Percentiles rank a stretch among this genome's conserved stretches.
Conservation (phyloP, 2,329 filamentous ascomycete species). For the Nigrospora osmanthi region DNA sequence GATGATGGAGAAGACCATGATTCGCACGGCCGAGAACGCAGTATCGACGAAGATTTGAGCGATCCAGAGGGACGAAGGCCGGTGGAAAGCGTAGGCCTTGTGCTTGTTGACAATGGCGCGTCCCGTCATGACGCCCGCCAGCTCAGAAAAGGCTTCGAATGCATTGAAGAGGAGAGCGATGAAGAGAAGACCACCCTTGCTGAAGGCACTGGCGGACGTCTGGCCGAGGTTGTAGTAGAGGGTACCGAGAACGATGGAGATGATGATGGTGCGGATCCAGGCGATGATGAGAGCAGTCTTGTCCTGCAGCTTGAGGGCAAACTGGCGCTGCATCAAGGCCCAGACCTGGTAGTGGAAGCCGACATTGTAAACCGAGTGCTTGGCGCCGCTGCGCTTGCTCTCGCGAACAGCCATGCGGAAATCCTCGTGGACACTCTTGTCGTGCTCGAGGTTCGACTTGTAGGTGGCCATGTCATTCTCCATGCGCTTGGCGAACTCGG, state of each 20-base stretch:
- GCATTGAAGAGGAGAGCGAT: constrained; percentile 76
- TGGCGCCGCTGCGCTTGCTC: constrained; percentile 68
- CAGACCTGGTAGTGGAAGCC: constrained; percentile 78
- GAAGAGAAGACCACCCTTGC: constrained; percentile 75
- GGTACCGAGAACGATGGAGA: constrained; percentile 73
- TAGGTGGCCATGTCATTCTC: constrained; percentile 63
- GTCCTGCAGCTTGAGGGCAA: constrained; percentile 79
- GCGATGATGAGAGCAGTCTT: constrained; percentile 68
- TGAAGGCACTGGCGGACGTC: constrained; percentile 65
- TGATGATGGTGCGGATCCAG: constrained; percentile 60
- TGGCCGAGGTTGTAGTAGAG: constrained; percentile 66
- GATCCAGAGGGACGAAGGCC: constrained; percentile 75
- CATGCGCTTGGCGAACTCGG: constrained; percentile 47
- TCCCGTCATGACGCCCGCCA: constrained; percentile 68
- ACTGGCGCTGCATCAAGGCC: constrained; percentile 78
- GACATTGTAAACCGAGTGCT: constrained; percentile 73
- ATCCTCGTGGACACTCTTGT: constrained; percentile 64
- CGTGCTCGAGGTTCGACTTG: constrained; percentile 52
- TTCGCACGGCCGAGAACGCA: constrained; percentile 62
- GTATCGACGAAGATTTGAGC: constrained; percentile 76
- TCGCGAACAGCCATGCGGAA: constrained; percentile 70
- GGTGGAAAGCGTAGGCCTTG: constrained; percentile 73
- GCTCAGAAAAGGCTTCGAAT: constrained; percentile 77
- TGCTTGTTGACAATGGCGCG: constrained; percentile 78
- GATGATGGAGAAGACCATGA: constrained; percentile 64